phyloP scores from a whole-genome alignment of 352 stramenopile species.

The Thalassiosira hispida region DNA sequence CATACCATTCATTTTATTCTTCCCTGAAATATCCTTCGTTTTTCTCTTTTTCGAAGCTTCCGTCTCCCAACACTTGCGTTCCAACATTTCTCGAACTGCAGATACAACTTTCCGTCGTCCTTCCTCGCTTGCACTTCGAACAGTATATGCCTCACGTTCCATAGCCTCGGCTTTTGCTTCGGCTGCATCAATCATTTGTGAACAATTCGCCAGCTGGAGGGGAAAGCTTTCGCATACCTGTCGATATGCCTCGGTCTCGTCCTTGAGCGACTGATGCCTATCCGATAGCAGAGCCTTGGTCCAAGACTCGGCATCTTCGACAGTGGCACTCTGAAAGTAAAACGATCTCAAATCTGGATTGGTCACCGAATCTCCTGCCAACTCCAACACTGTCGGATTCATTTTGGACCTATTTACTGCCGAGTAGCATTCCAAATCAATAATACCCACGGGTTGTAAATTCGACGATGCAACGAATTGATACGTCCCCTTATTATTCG shows the following conservation, averaged over 20 bases:
- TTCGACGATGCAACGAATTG: constrained; percentile 44
- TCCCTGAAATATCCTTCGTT: neutral
- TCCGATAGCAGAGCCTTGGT: constrained; percentile 77
- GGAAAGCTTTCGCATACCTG: constrained; percentile 84
- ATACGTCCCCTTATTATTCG: constrained; percentile 38
- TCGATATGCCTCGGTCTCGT: constrained; percentile 86
- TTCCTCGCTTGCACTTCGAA: constrained; percentile 58
- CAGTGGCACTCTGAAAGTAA: constrained; percentile 83
- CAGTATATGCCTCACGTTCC: constrained; percentile 66
- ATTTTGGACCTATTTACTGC: constrained; percentile 70
- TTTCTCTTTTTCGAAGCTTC: constrained; percentile 4
- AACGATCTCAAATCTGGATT: constrained; percentile 84
- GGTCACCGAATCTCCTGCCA: constrained; percentile 72
- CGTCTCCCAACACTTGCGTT: constrained; percentile 43
- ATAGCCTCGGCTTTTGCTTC: constrained; percentile 58
- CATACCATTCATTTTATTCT: constrained; percentile 13
- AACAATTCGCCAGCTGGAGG: constrained; percentile 72
- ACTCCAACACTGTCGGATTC: constrained; percentile 71
- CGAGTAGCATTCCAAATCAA: constrained; percentile 88
- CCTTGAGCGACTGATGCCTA: constrained; percentile 79
- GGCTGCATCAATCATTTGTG: constrained; percentile 71
- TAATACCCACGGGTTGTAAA: constrained; percentile 84
- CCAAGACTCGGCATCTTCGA: constrained; percentile 79
- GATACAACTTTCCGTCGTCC: constrained; percentile 51
- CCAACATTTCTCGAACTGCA: constrained; percentile 62